phyloP scores from a whole-genome alignment of 495 filamentous ascomycete species.

The Aspergillus conjunctus region DNA sequence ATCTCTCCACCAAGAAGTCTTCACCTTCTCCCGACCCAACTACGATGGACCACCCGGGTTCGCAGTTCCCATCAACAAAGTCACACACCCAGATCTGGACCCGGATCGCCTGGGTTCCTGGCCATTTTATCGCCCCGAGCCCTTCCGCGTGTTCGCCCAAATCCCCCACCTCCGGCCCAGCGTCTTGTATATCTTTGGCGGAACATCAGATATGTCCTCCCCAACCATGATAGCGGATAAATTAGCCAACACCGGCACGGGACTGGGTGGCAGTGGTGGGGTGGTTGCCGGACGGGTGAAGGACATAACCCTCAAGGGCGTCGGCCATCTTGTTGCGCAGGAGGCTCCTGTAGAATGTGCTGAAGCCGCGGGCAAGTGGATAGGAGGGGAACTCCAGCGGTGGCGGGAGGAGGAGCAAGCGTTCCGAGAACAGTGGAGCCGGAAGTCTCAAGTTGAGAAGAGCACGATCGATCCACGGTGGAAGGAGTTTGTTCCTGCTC shows the following conservation, averaged over 20 bases:
- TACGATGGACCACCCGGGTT: constrained; percentile 43
- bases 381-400: constrained; percentile 60
- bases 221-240: constrained; percentile 52
- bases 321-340: constrained; percentile 84
- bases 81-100: constrained; percentile 52
- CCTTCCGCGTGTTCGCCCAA: constrained; percentile 58
- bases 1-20: constrained; percentile 63
- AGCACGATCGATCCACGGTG: constrained; percentile 59
- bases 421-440: constrained; percentile 57
- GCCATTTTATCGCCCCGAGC: constrained; percentile 80
- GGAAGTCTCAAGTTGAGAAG: constrained; percentile 55
- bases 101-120: constrained; percentile 39
- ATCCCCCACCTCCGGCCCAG: constrained; percentile 73
- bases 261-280: constrained; percentile 54
- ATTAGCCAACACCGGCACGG: constrained; percentile 47
- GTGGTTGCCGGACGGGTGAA: constrained; percentile 66
- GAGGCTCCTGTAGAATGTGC: constrained; percentile 70
- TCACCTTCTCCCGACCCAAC: constrained; percentile 60
- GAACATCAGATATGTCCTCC: constrained; percentile 60
- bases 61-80: constrained; percentile 41
- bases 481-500: constrained; percentile 50
- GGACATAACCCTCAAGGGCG: constrained; percentile 63
- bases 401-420: constrained; percentile 66
- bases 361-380: constrained; percentile 61
- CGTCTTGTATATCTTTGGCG: constrained; percentile 82